These are phyloP conservation scores for Lichtheimia corymbifera DNA, from an alignment of 371 early-diverging fungal species.

Conservation along the genomic window DNA sequence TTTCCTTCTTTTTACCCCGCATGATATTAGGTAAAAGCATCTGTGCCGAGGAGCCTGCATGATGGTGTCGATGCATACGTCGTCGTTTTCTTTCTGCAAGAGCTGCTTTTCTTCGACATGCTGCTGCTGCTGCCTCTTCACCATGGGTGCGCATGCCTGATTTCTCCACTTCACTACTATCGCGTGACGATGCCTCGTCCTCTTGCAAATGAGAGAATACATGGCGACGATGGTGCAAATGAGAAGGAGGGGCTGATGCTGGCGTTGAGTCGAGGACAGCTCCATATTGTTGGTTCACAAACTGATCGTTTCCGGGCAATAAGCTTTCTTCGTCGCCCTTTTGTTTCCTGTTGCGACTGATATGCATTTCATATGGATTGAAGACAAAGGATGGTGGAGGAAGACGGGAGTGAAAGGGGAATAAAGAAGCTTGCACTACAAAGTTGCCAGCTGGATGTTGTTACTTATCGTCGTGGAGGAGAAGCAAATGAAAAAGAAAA, in stretches of 20 bases:
- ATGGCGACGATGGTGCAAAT: conserved; percentile 3
- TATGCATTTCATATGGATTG: conserved; percentile 13
- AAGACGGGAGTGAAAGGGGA: too few species aligned
- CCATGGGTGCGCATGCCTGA: not conserved
- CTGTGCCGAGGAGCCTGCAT: conserved; percentile 8
- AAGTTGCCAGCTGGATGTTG: too few species aligned
- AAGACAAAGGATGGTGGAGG: not conserved
- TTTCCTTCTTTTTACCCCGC: not conserved
- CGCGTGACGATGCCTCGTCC: conserved; percentile 19
- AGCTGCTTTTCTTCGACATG: not conserved
- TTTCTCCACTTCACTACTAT: conserved; percentile 29
- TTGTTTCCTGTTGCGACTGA: conserved; percentile 8
- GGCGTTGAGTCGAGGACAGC: not conserved
- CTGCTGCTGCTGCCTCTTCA: too few species aligned
- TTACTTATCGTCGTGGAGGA: too few species aligned
- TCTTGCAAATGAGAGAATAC: conserved; percentile 3
- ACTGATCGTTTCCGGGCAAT: not conserved
- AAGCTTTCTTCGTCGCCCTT: conserved; percentile 22
- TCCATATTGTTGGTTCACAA: not conserved
- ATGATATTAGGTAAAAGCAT: conserved; percentile 14
- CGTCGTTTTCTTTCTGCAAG: conserved; percentile 35
- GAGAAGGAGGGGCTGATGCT: not conserved
- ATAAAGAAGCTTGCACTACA: too few species aligned
- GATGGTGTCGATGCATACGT: conserved; percentile 32
- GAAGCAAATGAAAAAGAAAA: conserved; percentile 8